These are phyloP conservation scores for Crithidia fasciculata DNA, from an alignment of 208 protist species.

Conservation along the genomic window DNA sequence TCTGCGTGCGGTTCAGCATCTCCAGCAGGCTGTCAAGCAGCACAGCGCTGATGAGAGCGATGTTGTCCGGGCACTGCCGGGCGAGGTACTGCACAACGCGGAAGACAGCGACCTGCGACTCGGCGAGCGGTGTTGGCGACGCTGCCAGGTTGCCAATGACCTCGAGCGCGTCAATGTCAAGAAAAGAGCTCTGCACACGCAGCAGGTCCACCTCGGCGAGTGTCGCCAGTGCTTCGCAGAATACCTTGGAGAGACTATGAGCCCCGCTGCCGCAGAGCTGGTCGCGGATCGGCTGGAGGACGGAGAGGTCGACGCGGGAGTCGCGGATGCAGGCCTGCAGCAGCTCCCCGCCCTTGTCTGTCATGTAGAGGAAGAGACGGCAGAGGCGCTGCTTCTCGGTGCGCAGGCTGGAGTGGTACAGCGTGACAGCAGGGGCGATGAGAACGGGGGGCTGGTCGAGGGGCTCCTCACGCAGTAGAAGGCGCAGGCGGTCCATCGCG, in stretches of 20 bases:
- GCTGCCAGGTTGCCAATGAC: conserved; percentile 52
- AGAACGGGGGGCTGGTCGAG: conserved; percentile 23
- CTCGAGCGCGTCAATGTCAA: conserved; percentile 77
- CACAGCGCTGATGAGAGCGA: conserved; percentile 47
- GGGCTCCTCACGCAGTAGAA: conserved; percentile 25
- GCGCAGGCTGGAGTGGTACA: conserved; percentile 24
- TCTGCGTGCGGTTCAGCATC: conserved; percentile 39
- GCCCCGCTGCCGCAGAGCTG: conserved; percentile 52
- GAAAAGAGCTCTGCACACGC: conserved; percentile 41
- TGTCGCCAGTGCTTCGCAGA: conserved; percentile 60
- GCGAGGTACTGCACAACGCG: conserved; percentile 41
- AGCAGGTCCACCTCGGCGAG: conserved; percentile 32
- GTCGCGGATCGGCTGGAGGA: conserved; percentile 62
- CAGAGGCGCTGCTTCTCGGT: conserved; percentile 40
- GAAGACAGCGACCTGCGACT: conserved; percentile 64
- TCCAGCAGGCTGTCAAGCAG: conserved; percentile 47
- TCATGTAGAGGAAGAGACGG: conserved; percentile 34
- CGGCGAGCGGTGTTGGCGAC: conserved; percentile 36
- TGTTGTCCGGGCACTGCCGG: conserved; percentile 55
- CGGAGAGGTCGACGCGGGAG: conserved; percentile 42
- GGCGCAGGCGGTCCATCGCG: conserved; percentile 29
- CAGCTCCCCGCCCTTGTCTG: conserved; percentile 31
- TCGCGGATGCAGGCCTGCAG: conserved; percentile 37
- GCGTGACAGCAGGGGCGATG: conserved; percentile 24
- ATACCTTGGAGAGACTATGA: conserved; percentile 41